Evolutionary conservation across 352 stramenopile species (phyloP), one percentile per base, ranked within the genome.

Genomic region (Phytophthora agathidicida): DNA sequence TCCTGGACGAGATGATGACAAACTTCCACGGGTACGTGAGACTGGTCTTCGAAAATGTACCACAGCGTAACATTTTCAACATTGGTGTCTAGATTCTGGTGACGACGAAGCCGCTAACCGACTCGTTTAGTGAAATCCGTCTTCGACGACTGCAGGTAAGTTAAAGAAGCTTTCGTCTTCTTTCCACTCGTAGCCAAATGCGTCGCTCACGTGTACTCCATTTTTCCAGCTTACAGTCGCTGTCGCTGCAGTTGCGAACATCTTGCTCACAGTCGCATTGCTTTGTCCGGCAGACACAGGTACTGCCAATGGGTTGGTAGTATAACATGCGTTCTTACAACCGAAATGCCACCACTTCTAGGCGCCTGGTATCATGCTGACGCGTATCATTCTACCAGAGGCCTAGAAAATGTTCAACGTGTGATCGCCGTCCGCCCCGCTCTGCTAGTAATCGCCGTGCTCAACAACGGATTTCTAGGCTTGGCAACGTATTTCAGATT

Each of bases 351-450:
- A 30, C 17, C 33, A 36, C 26, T 11, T 19, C 10, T 42, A 88
- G 80, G 60, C 20, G 77, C 71, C 2, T 90, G 80, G 80, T 88
- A 76, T 39, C 61, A 81, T 32, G 54, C 64, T 3, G 75, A 86
- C 22, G 63, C 67, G 7, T 78, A 68, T 43, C 32, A 51, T 16
- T 81, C 77, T 14, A 22, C 50, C 5, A 42, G 65, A 1, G 73
- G 59, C 1, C 11, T 49, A 2, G 19, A 43, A 10, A 73, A 68
- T 42, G 42, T 52, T 4, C 28, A 82, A 30, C 64, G 80, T 27
- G 64, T 83, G 8, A 30, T 65, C 9, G 22, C 51, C 11, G 71
- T 77, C 14, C 59, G 75, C 9, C 57, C 57, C 1, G 31, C 38
- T 14, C 64, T 89, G 5, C 23, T 87, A 2, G 45, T 51, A 0